Evolutionary conservation across 2,329 filamentous ascomycete species (phyloP).

Genomic region (Beauveria rudraprayagi): DNA sequence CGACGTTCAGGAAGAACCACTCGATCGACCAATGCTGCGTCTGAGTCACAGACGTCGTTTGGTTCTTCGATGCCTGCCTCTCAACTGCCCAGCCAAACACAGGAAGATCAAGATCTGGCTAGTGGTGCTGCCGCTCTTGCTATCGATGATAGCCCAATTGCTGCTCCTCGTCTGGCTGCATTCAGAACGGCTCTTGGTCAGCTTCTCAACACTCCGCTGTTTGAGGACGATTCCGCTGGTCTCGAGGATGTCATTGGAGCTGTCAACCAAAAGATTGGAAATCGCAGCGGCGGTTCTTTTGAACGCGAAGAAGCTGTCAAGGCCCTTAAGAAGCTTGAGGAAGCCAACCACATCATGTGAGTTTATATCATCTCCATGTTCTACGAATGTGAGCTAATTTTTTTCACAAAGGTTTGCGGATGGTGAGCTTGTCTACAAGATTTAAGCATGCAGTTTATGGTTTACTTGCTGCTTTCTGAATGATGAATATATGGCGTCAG

Average conservation of each 20-base stretch:
- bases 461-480: background rate
- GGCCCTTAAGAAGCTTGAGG: slow-evolving; percentile 72
- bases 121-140: slow-evolving; percentile 33
- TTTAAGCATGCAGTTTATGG: slow-evolving; percentile 34
- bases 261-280: slow-evolving; percentile 64
- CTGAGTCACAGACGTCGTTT: slow-evolving; percentile 52
- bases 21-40: slow-evolving; percentile 29
- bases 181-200: slow-evolving; percentile 81
- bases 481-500: slow-evolving; percentile 5
- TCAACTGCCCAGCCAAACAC: slow-evolving; percentile 46
- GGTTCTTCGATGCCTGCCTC: slow-evolving; percentile 75
- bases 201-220: slow-evolving; percentile 73
- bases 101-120: slow-evolving; percentile 35
- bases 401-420: slow-evolving; percentile 40
- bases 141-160: slow-evolving; percentile 43
- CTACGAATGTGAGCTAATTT: slow-evolving; percentile 15
- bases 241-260: slow-evolving; percentile 67
- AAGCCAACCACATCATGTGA: slow-evolving; percentile 87
- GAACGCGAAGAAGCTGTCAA: slow-evolving; percentile 62
- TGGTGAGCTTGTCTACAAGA: slow-evolving; percentile 62
- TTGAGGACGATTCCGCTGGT: slow-evolving; percentile 75
- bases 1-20: slow-evolving; percentile 32
- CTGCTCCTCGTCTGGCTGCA: slow-evolving; percentile 53
- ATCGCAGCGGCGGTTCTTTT: slow-evolving; percentile 51
- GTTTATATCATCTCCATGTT: slow-evolving; percentile 27